Base-by-base conservation (phyloP, 768 basidiomycete genomes). In the Rhizopogon vulgaris region DNA sequence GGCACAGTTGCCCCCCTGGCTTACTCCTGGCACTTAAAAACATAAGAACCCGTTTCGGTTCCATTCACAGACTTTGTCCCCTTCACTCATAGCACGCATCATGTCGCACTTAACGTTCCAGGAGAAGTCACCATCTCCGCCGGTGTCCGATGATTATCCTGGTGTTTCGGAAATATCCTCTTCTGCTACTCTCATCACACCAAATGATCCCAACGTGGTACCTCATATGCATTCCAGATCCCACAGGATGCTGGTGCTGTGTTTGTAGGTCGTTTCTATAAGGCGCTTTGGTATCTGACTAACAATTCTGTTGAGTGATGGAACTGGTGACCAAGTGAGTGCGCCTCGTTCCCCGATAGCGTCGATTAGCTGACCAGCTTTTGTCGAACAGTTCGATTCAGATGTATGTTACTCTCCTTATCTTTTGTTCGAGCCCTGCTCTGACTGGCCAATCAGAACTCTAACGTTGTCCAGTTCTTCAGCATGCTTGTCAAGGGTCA, bases 401-500 rank as follows among this genome's bases (percentile, higher is more conserved):
- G 83, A 86, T 56, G 85, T 85, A 51, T 24, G 78, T 45, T 22
- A 0, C 17, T 62, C 1, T 37, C 15, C 41, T n/a, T 38, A 41
- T 24, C 18, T 17, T 15, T 5, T 24, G 36, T 8, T 34, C 17
- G 22, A 9, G 15, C 32, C 32, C 11, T 11, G 32, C 9, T 11
- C 36, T 46, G 24, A 34, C 25, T 58, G 27, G 58, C 15, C 41
- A 38, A 39, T 7, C 54, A 87, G 83, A 88, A 88, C 60, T 87
- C 86, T 11, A 88, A 87, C 55, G 74, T 88, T 50, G 73, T 88
- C 37, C 78, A 84, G 52, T 71, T 88, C 48, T 82, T 86, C 60
- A 78, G 83, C 4, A 77, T 84, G 77, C 64, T 88, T 52, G 82
- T 80, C 70, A 88, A 87, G 64, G 82, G 84, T 46, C 76, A 83